phyloP scores from a whole-genome alignment of 108 stramenopile genomes.

The Conticribra guillardii region DNA sequence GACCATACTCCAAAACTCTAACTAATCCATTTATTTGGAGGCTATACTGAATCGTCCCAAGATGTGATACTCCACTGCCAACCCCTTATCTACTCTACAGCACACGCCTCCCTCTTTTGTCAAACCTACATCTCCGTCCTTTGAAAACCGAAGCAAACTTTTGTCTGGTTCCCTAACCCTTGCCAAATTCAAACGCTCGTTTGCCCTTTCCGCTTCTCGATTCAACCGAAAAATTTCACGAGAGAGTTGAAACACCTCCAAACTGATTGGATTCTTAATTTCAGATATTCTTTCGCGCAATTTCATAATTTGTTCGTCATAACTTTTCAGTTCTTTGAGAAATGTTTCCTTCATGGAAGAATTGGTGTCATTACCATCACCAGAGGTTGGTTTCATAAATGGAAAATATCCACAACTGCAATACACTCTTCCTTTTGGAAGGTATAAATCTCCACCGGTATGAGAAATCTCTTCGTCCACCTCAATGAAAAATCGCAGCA shows the following conservation, averaged over 20 bases:
- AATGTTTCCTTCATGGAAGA: conserved; percentile 44
- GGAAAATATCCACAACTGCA: conserved; percentile 84
- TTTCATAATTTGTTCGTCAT: conserved; percentile 39
- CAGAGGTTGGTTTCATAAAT: conserved; percentile 13
- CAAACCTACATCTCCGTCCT: conserved; percentile 65
- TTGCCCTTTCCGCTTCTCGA: conserved; percentile 27
- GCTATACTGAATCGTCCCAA: conserved; percentile 75
- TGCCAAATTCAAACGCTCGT: conserved; percentile 30
- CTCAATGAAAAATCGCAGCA: conserved; percentile 75
- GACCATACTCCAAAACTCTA: too few species aligned
- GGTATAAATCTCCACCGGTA: conserved; percentile 58
- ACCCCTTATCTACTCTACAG: conserved; percentile 69
- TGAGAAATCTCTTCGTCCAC: conserved; percentile 58
- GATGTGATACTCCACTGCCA: conserved; percentile 76
- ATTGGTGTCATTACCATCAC: conserved; percentile 2
- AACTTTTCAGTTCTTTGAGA: conserved; percentile 49
- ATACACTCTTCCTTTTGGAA: conserved; percentile 75
- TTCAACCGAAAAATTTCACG: conserved; percentile 41
- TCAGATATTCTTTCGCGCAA: conserved; percentile 44
- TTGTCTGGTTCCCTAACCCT: conserved; percentile 65
- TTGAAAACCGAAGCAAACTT: conserved; percentile 55
- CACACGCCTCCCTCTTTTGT: conserved; percentile 83
- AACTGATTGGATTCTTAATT: conserved; percentile 52
- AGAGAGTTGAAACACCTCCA: conserved; percentile 49
- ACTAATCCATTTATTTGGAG: conserved; percentile 48